A percentile compares a stretch with the other conserved stretches of the same genome.
These are phyloP conservation scores for Neophaeococcomyces mojaviensis DNA, from an alignment of 2,329 filamentous ascomycete species.

Conservation along the genomic window DNA sequence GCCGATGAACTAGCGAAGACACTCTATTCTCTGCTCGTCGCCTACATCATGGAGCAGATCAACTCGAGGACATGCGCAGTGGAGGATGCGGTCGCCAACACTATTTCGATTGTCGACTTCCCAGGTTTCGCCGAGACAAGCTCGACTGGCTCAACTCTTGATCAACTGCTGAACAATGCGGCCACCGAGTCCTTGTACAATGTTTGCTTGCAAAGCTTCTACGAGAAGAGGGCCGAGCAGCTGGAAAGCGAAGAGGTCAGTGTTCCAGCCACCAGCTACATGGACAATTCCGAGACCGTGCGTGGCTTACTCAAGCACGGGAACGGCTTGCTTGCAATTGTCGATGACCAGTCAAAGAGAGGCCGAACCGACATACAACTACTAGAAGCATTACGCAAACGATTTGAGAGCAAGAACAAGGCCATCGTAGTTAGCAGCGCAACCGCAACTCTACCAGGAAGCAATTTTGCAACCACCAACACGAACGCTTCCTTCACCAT, in stretches of 20 bases:
- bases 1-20: conserved; percentile 91
- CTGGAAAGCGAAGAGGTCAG: conserved; percentile 89
- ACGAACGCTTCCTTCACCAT: conserved; percentile 75
- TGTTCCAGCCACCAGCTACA: conserved; percentile 89
- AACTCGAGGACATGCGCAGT: conserved; percentile 82
- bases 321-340: conserved; percentile 85
- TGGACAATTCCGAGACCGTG: conserved; percentile 93
- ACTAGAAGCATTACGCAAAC: conserved; percentile 80
- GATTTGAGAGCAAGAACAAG: conserved; percentile 90
- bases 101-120: conserved; percentile 91
- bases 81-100: conserved; percentile 86
- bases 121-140: conserved; percentile 84
- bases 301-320: conserved; percentile 84
- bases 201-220: conserved; percentile 89
- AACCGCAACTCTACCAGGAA: conserved; percentile 71
- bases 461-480: conserved; percentile 83
- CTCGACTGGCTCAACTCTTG: conserved; percentile 74
- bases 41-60: conserved; percentile 85
- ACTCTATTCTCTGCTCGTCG: conserved; percentile 85
- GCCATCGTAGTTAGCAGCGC: conserved; percentile 73
- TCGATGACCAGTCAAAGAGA: conserved; percentile 90
- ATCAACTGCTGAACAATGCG: conserved; percentile 91
- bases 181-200: conserved; percentile 90
- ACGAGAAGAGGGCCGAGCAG: conserved; percentile 86
- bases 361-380: conserved; percentile 84